phyloP scores from a whole-genome alignment of 805 yeast genomes.

The Allodekkera sacchari region DNA sequence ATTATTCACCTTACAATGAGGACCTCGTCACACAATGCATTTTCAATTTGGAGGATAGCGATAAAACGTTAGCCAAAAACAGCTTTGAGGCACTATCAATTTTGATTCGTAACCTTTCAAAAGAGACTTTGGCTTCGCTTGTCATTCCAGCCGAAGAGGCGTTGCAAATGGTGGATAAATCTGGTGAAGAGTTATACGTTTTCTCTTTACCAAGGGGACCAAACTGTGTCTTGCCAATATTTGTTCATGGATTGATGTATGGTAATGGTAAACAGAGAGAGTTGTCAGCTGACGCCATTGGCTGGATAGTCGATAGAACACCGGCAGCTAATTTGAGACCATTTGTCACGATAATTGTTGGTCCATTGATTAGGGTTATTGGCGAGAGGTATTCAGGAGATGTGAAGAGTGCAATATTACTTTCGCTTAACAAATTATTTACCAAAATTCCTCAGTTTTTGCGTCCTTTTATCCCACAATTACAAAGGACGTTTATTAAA shows the following conservation, averaged over 20 bases:
- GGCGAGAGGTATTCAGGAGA: conserved; percentile 92
- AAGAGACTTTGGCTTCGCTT: conserved; percentile 67
- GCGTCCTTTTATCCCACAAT: conserved; percentile 93
- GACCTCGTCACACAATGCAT: conserved; percentile 72
- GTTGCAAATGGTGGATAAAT: conserved; percentile 52
- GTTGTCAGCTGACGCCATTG: conserved; percentile 79
- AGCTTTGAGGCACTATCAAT: conserved; percentile 59
- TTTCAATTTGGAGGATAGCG: conserved; percentile 62
- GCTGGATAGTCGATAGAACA: conserved; percentile 77
- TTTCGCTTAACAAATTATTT: conserved; percentile 73
- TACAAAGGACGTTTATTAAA: conserved; percentile 93
- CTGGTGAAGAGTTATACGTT: conserved; percentile 62
- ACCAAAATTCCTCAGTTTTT: conserved; percentile 81
- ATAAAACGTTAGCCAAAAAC: conserved; percentile 51
- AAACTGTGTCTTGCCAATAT: conserved; percentile 79
- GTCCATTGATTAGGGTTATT: conserved; percentile 95
- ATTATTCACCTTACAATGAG: conserved; percentile 61
- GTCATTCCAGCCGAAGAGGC: conserved; percentile 78
- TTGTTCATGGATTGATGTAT: conserved; percentile 91
- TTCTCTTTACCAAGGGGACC: conserved; percentile 78
- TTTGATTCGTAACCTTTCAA: conserved; percentile 62
- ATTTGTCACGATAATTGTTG: conserved; percentile 87
- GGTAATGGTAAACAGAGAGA: conserved; percentile 83
- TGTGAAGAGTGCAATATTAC: conserved; percentile 88
- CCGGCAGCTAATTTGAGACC: conserved; percentile 78